phyloP scores from a whole-genome alignment of 495 filamentous ascomycete genomes.

The Massariosphaeria phaeospora region DNA sequence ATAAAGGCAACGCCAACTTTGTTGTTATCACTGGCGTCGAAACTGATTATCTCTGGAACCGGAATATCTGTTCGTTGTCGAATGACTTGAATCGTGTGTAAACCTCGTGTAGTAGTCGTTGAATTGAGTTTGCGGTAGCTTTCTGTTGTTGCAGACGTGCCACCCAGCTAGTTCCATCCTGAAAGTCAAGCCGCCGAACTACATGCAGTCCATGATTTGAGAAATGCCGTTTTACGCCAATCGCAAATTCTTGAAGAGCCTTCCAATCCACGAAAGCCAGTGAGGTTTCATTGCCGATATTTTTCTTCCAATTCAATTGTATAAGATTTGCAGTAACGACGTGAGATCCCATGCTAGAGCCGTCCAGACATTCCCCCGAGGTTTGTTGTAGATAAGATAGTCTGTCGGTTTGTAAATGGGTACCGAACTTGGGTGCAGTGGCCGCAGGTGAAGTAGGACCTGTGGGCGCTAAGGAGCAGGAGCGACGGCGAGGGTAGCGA shows the following conservation, averaged over 20 bases:
- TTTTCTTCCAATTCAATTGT: constrained; percentile 6
- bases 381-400: too few species aligned
- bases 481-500: too few species aligned
- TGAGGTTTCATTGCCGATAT: constrained; percentile 1
- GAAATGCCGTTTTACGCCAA: constrained; percentile 1
- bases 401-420: too few species aligned
- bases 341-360: constrained; percentile 4
- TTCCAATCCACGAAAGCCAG: neutral
- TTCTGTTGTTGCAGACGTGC: constrained; percentile 10
- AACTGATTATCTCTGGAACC: constrained; percentile 13
- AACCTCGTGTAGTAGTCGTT: constrained; percentile 14
- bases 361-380: constrained; percentile 3
- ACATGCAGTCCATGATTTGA: constrained; percentile 5
- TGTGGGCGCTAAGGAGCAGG: too few species aligned
- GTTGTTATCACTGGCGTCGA: constrained; percentile 5
- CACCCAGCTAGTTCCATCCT: constrained; percentile 19
- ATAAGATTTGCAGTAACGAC: neutral
- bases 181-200: constrained; percentile 11
- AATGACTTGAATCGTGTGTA: constrained; percentile 15
- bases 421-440: too few species aligned
- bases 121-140: constrained; percentile 10
- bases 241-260: constrained; percentile 9
- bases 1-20: constrained; percentile 7
- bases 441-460: too few species aligned
- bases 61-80: neutral